Conservation (phyloP, 1,139 yeast species). For the Pneumocystis oryctolagi region DNA sequence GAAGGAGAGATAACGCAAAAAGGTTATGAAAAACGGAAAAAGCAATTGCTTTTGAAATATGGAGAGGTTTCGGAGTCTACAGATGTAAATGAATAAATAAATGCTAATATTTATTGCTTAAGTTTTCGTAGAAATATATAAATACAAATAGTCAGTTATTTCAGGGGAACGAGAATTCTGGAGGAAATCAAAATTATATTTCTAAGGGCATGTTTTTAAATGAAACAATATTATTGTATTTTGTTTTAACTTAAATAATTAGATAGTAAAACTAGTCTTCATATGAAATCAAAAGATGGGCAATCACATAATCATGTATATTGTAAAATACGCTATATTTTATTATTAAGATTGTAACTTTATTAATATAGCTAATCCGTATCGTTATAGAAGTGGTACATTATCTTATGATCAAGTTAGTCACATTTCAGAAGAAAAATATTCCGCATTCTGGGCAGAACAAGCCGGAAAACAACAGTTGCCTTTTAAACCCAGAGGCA, state of each 20-base stretch:
- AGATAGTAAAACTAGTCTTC: not conserved
- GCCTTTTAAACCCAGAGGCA: constrained; percentile 28
- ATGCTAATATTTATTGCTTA: not conserved
- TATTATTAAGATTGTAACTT: not conserved
- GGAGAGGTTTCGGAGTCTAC: not conserved
- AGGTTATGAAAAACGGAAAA: constrained; percentile 47
- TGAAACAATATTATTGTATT: not conserved
- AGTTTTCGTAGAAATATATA: not conserved
- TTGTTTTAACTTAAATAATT: not conserved
- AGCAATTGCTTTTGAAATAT: constrained; percentile 28
- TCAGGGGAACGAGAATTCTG: not conserved
- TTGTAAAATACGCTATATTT: not conserved
- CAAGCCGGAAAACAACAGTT: constrained; percentile 8
- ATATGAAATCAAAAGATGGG: not conserved
- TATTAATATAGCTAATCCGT: not conserved
- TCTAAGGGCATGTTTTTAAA: not conserved
- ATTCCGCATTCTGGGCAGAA: not conserved
- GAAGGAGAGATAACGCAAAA: constrained; percentile 57
- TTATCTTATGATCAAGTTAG: not conserved
- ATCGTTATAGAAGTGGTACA: not conserved
- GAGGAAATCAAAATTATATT: not conserved
- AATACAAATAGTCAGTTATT: not conserved
- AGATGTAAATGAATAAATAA: not conserved
- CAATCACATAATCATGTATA: not conserved
- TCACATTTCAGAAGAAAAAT: not conserved